A percentile compares a stretch with the other conserved stretches of the same genome.
phyloP scores from a whole-genome alignment of 495 filamentous ascomycete genomes.

The Endocarpon pusillum region DNA sequence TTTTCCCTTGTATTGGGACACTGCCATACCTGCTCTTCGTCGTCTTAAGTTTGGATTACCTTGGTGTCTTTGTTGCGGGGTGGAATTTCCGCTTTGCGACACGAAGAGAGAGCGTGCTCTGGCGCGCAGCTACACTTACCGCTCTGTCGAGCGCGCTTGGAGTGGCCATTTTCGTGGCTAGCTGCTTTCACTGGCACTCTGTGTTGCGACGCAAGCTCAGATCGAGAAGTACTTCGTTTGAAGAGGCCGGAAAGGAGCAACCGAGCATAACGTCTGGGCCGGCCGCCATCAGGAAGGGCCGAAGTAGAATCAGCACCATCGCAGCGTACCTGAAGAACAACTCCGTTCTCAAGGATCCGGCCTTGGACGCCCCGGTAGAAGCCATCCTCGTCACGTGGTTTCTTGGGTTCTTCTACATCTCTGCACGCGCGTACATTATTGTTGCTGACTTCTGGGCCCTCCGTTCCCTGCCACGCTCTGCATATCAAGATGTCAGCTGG shows the following conservation, averaged over 20 bases:
- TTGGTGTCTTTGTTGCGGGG: constrained; percentile 11
- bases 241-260: too few species aligned
- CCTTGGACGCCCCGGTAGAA: too few species aligned
- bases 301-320: too few species aligned
- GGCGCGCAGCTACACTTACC: constrained; percentile 8
- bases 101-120: constrained; percentile 11
- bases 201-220: too few species aligned
- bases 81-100: constrained; percentile 17
- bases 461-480: neutral
- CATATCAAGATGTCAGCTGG: neutral
- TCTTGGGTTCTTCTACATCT: constrained; percentile 1
- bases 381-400: too few species aligned
- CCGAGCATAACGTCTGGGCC: too few species aligned
- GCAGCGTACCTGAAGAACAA: too few species aligned
- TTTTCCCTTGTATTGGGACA: constrained; percentile 1
- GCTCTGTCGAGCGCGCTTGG: neutral
- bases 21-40: constrained; percentile 8
- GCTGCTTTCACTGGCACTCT: too few species aligned
- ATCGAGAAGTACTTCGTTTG: too few species aligned
- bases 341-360: too few species aligned
- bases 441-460: neutral
- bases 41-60: neutral
- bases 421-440: neutral
- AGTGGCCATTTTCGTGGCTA: too few species aligned
- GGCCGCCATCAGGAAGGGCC: too few species aligned